phyloP scores from a whole-genome alignment of 257 asterid species.

The Knoxia roxburghii region DNA sequence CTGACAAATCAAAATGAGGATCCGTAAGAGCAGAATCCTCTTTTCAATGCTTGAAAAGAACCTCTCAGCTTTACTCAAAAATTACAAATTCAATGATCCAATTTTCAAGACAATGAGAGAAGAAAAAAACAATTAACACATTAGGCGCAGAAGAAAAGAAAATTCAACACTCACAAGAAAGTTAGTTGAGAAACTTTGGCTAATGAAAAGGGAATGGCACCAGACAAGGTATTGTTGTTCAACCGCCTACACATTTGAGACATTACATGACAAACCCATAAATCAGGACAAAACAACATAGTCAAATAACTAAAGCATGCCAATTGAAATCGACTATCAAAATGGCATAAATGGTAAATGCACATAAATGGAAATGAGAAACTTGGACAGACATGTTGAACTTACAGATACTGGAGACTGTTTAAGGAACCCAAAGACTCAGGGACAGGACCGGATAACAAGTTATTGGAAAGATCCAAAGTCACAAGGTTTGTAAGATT shows the following conservation, averaged over 20 bases:
- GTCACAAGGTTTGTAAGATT: conserved; percentile 70
- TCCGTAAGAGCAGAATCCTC: conserved; percentile 14
- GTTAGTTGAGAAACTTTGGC: conserved; percentile 83
- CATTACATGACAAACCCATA: conserved; percentile 46
- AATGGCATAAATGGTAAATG: neutral
- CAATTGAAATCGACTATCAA: conserved; percentile 16
- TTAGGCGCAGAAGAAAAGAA: conserved; percentile 5
- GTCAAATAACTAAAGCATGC: conserved; percentile 33
- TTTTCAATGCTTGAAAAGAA: conserved; percentile 22
- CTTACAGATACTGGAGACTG: conserved; percentile 83
- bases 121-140: conserved; percentile 15
- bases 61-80: conserved; percentile 13
- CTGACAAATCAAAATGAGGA: conserved; percentile 36
- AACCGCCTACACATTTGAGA: conserved; percentile 56
- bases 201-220: conserved; percentile 69
- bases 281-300: conserved; percentile 23
- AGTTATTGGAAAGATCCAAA: conserved; percentile 81
- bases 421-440: conserved; percentile 58
- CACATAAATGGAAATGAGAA: neutral
- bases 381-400: conserved; percentile 7
- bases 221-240: conserved; percentile 91
- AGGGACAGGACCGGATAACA: conserved; percentile 60
- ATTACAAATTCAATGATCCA: neutral
- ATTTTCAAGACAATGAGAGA: conserved; percentile 15
- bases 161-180: conserved; percentile 75